Evolutionary conservation across 2,329 filamentous ascomycete genomes (phyloP).

Genomic region (Leptosphaerulina australis): DNA sequence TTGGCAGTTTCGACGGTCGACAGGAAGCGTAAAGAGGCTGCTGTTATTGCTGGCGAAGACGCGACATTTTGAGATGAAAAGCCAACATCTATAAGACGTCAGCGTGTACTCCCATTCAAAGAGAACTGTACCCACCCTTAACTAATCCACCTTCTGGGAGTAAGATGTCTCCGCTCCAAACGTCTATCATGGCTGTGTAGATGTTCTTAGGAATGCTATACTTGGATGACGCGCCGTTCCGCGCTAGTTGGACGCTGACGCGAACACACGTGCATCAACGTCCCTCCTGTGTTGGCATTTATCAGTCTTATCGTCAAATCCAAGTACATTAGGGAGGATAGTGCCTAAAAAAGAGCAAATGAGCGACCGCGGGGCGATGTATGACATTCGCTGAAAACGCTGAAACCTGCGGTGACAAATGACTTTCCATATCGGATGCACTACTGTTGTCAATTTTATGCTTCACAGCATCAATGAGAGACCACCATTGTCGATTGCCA

Average conservation of each 20-base stretch:
- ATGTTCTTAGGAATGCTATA: background rate
- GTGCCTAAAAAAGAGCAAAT: too few relatives aligned
- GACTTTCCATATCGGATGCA: too few relatives aligned
- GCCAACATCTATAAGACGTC: conserved; percentile 31
- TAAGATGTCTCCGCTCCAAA: conserved; percentile 45
- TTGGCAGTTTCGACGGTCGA: conserved; percentile 48
- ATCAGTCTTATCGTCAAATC: too few relatives aligned
- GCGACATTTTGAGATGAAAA: conserved; percentile 33
- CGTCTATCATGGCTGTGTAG: conserved; percentile 35
- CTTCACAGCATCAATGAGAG: too few relatives aligned
- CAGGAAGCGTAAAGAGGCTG: conserved; percentile 43
- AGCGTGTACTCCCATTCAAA: background rate
- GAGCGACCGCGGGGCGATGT: too few relatives aligned
- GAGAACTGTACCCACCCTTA: conserved; percentile 26
- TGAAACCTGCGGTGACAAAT: too few relatives aligned
- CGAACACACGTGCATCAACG: background rate
- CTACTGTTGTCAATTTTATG: too few relatives aligned
- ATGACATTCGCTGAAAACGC: too few relatives aligned
- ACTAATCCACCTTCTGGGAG: conserved; percentile 35
- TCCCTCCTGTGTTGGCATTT: too few relatives aligned
- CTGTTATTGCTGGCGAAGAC: conserved; percentile 23
- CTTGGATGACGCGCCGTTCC: conserved; percentile 9
- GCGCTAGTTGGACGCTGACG: conserved; percentile 6
- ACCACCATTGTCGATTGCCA: too few relatives aligned
- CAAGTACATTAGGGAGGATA: too few relatives aligned